Base-by-base conservation (phyloP, 2,329 filamentous ascomycete genomes). In the Colletotrichum echinochloae region DNA sequence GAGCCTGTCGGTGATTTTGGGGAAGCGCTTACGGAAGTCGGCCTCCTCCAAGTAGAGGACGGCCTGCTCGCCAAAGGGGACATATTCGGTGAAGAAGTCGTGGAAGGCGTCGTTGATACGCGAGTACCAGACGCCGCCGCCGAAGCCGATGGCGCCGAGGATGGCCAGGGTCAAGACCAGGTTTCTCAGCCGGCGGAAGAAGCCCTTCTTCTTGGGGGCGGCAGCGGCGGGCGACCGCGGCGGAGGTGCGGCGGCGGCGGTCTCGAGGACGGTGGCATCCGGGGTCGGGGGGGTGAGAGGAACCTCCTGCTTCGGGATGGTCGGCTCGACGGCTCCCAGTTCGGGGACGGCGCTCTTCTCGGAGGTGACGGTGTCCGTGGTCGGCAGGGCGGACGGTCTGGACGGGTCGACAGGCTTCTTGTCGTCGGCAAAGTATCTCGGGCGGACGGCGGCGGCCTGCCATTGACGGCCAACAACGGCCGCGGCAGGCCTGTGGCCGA, bases 11-110 rank as follows among this genome's bases (percentile, higher is more conserved):
- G 81, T 67, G 74, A 81, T 83, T 77, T 82, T 84, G 75, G 83
- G 88, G 84, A 97, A 98, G 68, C 93, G 91, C 82, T 92, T 94
- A 79, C 92, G 90, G 85, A 97, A 98, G 78, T 98, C 94, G 75
- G 92, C 89, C 83, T 99, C 96, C 83, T 99, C 96, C 62, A 99
- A 91, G 83, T 97, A 98, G 33, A 97, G 89, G 55, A 99, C 95
- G 23, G 92, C 92, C 79, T 97, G 94, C 83, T 99, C 96, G 77
- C 95, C 96, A 75, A 93, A 97, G 28, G 96, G 96, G 23, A 99
- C 84, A 81, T 95, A 99, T 83, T 98, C 95, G 77, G 95, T 98
- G 84, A 99, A 99, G 86, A 98, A 96, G 82, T 99, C 96, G 83
- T 99, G 95, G 88, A 98, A 99, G 83, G 94, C 97, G 85, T 99